phyloP scores from a whole-genome alignment of 495 filamentous ascomycete genomes.

The Cercophora samala region DNA sequence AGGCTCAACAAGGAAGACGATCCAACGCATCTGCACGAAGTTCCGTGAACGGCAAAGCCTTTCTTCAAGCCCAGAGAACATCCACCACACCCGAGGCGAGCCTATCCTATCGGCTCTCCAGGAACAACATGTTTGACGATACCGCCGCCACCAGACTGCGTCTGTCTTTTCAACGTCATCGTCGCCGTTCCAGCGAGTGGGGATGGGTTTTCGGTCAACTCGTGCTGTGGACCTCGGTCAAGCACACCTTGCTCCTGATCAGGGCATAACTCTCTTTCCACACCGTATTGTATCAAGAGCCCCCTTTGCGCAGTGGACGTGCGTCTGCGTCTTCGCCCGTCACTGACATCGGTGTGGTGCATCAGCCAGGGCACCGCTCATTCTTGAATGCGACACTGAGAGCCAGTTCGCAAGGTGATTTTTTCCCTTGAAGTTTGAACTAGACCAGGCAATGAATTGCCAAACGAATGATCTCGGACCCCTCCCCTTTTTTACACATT shows the following conservation, averaged over 20 bases:
- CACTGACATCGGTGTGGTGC: neutral
- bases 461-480: neutral
- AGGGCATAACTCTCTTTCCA: neutral
- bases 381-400: neutral
- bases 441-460: neutral
- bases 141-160: neutral
- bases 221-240: neutral
- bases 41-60: slow-evolving; percentile 15
- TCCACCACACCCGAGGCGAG: slow-evolving; percentile 6
- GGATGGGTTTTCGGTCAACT: neutral
- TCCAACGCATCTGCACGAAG: slow-evolving; percentile 12
- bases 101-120: slow-evolving; percentile 23
- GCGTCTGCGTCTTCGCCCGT: neutral
- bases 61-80: slow-evolving; percentile 1
- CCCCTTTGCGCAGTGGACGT: neutral
- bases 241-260: neutral
- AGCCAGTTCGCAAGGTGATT: neutral
- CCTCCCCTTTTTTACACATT: neutral
- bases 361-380: neutral
- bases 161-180: neutral
- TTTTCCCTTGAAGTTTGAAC: neutral
- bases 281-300: too few species aligned
- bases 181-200: neutral
- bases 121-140: neutral
- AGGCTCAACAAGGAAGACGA: slow-evolving; percentile 13